Evolutionary conservation across 2,329 filamentous ascomycete species (phyloP).

Genomic region (Penicillium brevicompactum): DNA sequence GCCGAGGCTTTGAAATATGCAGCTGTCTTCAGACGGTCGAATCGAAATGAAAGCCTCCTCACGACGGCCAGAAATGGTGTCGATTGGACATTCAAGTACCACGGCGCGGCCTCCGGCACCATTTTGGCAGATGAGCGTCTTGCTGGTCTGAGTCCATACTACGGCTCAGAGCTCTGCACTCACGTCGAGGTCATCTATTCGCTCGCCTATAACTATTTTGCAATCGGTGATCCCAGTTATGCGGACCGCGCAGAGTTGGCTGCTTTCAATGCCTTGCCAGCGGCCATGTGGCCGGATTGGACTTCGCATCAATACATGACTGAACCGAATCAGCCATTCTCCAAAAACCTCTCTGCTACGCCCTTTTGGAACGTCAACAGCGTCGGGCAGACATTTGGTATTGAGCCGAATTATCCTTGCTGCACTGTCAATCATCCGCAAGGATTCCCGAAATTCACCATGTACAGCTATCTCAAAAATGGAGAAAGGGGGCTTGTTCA

Average conservation of each 20-base stretch:
- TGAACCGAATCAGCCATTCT: constrained; percentile 57
- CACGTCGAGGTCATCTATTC: constrained; percentile 57
- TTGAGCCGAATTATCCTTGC: constrained; percentile 56
- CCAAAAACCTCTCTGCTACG: constrained; percentile 43
- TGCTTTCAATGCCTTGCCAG: constrained; percentile 60
- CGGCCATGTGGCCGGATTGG: constrained; percentile 54
- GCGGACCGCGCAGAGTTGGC: constrained; percentile 56
- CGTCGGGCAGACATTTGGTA: constrained; percentile 52
- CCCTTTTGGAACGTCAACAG: constrained; percentile 55
- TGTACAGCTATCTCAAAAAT: constrained; percentile 49
- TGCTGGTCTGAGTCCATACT: constrained; percentile 46
- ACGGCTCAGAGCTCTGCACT: constrained; percentile 55
- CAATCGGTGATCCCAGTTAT: constrained; percentile 49
- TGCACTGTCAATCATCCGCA: constrained; percentile 63
- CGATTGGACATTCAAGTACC: constrained; percentile 52
- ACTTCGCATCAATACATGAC: constrained; percentile 61
- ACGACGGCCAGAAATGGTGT: constrained; percentile 45
- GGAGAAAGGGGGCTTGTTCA: constrained; percentile 53
- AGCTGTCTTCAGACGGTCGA: constrained; percentile 50
- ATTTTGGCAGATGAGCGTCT: constrained; percentile 55
- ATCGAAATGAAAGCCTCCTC: constrained; percentile 46
- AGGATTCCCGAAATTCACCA: constrained; percentile 59
- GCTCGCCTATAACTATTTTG: constrained; percentile 54
- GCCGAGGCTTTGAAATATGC: constrained; percentile 50
- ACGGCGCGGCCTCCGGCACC: constrained; percentile 51